Evolutionary conservation across 176 grass and related monocot genomes (phyloP).

Genomic region (Zoysia japonica): DNA sequence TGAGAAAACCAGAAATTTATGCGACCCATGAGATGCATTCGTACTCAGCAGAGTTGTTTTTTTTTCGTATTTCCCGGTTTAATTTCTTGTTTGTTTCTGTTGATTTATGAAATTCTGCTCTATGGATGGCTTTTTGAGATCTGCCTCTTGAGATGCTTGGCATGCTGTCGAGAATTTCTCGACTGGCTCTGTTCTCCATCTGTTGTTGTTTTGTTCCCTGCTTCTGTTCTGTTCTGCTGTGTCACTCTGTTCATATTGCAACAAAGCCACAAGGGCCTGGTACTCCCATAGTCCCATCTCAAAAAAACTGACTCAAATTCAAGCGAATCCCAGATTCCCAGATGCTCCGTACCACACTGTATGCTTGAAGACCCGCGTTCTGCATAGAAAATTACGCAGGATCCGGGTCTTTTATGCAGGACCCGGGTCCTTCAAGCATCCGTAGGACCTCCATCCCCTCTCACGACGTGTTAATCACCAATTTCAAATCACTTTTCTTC

Average conservation of each 20-base stretch:
- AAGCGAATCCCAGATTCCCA: too few relatives aligned
- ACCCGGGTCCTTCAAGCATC: too few relatives aligned
- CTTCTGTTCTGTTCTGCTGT: neutral
- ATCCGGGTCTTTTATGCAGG: too few relatives aligned
- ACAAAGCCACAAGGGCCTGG: too few relatives aligned
- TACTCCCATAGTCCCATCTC: too few relatives aligned
- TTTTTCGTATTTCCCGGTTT: neutral
- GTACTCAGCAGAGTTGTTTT: neutral
- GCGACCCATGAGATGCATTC: slow-evolving; percentile 3
- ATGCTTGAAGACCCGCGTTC: too few relatives aligned
- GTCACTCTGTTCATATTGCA: neutral
- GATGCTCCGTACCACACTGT: too few relatives aligned
- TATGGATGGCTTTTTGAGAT: neutral
- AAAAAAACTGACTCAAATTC: neutral
- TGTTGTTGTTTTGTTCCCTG: neutral
- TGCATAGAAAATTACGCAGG: too few relatives aligned
- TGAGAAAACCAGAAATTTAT: slow-evolving; percentile 3
- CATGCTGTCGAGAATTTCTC: neutral
- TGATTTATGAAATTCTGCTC: neutral
- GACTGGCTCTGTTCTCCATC: neutral
- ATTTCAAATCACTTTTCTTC: too few relatives aligned
- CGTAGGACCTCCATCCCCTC: too few relatives aligned
- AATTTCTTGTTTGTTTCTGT: neutral
- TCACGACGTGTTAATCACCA: too few relatives aligned
- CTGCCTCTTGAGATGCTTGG: neutral